Evolutionary conservation across 192 early-diverging fungal species (phyloP).

Genomic region (Gamsiella multidivaricata): DNA sequence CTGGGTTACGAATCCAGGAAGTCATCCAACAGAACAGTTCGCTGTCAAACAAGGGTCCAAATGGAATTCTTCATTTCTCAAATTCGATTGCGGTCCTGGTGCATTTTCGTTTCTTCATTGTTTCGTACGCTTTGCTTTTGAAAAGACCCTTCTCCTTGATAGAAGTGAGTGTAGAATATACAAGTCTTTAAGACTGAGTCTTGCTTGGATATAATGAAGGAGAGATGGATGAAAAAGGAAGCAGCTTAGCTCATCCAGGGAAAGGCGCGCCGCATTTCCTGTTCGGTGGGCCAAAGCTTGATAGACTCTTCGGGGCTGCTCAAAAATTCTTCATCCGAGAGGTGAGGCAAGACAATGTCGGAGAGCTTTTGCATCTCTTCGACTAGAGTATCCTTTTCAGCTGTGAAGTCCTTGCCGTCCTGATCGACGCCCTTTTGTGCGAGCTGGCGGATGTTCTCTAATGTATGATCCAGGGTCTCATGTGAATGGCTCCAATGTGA

Average conservation of each 20-base stretch:
- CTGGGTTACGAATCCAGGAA: too few relatives aligned
- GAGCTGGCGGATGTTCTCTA: constrained; percentile 35
- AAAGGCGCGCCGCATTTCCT: constrained; percentile 37
- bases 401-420: constrained; percentile 22
- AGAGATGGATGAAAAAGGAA: neutral
- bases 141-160: too few relatives aligned
- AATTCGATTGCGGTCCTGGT: too few relatives aligned
- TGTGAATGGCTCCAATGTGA: constrained; percentile 50
- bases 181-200: too few relatives aligned
- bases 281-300: constrained; percentile 50
- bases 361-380: constrained; percentile 40
- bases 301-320: constrained; percentile 27
- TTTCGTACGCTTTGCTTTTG: too few relatives aligned
- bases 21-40: too few relatives aligned
- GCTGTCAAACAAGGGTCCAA: too few relatives aligned
- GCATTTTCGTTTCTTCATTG: too few relatives aligned
- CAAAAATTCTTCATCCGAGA: constrained; percentile 39
- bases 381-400: constrained; percentile 16
- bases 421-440: constrained; percentile 45
- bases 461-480: constrained; percentile 25
- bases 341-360: constrained; percentile 48
- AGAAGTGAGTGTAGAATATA: too few relatives aligned
- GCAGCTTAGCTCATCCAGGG: constrained; percentile 34
- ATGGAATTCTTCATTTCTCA: too few relatives aligned
- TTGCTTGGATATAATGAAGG: too few relatives aligned